Evolutionary conservation across 495 filamentous ascomycete species (phyloP), one percentile per base, ranked within the genome.

Genomic region (Podospora tetraspora): DNA sequence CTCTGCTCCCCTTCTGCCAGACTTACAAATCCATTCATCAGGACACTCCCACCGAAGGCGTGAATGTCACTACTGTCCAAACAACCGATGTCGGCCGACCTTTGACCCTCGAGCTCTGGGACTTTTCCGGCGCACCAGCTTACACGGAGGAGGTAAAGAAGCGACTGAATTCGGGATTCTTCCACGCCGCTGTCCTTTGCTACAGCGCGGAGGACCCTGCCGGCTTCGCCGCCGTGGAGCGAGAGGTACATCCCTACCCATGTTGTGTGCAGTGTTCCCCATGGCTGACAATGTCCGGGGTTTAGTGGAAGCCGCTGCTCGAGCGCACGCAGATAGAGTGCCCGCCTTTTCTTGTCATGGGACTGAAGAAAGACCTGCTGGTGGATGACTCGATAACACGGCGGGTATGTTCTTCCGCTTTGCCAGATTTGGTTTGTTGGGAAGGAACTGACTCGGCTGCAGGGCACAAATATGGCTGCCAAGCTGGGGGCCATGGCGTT

Each of bases 131-230:
- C 9, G 59, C 43, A 19, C 11, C 29, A 16, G 8, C 22, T 2
- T 24, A 69, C 11, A 59, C 57, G 24, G 37, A 56, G 37, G 52
- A 66, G 12, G 30, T 32, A 9, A 16, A 25, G 24, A 37, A 56
- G 3, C 67, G 65, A 6, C 64, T 73, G 3, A 72, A 63, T 19
- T 52, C 43, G 19, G 16, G 6, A n/a, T 74, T 73, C 59, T 78
- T 78, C 57, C 66, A 78, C 24, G 75, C 70, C 4, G 73, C 72
- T n/a, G 63, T 77, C 25, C 66, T 77, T 58, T 78, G 76, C 69
- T 76, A 70, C 37, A 69, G 63, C 66, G 59, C 74, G 13, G 76
- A 74, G 43, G 69, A 75, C 59, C 24, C 30, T 21, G 24, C 62
- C 5, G 73, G 71, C 57, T 34, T 77, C 27, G 19, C 24, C 1